Conservation (phyloP, 495 filamentous ascomycete species). For the Aspergillus asperescens region DNA sequence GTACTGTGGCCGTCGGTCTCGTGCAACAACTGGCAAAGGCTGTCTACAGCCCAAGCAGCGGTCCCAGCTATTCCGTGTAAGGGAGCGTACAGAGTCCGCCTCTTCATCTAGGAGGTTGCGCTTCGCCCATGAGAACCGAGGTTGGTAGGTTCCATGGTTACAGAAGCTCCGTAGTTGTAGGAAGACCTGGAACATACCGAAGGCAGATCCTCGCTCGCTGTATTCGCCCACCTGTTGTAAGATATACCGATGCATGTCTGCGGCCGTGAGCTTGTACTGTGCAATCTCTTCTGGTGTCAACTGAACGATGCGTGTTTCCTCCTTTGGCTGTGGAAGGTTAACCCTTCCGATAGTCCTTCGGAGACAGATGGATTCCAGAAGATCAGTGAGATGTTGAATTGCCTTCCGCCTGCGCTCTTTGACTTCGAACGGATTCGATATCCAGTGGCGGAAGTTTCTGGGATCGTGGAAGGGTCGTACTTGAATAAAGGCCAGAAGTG, state of each 20-base stretch:
- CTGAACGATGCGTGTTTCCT: conserved; percentile 12
- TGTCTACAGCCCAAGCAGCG: conserved; percentile 1
- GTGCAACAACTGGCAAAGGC: conserved; percentile 1
- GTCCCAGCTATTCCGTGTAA: conserved; percentile 11
- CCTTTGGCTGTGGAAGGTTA: conserved; percentile 27
- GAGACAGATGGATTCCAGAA: conserved; percentile 22
- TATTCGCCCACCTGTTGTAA: conserved; percentile 22
- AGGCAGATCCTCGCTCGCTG: conserved; percentile 14
- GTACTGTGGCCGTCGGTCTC: conserved; percentile 10
- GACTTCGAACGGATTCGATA: conserved; percentile 12
- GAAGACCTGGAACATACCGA: conserved; percentile 37
- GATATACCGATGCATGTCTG: conserved; percentile 30
- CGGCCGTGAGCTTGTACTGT: conserved; percentile 29
- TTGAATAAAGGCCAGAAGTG: conserved; percentile 21
- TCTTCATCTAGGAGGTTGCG: conserved; percentile 20
- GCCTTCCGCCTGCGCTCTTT: background rate
- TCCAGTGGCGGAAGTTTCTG: conserved; percentile 11
- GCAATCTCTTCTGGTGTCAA: conserved; percentile 27
- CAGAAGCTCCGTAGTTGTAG: conserved; percentile 41
- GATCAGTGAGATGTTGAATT: conserved; percentile 1
- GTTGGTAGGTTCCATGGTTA: conserved; percentile 44
- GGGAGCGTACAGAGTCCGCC: conserved; percentile 11
- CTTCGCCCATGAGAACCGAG: conserved; percentile 30
- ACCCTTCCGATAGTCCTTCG: conserved; percentile 24
- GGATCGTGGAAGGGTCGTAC: conserved; percentile 10